Base-by-base conservation (phyloP, 2,329 filamentous ascomycete genomes). In the Volutella citrinella region DNA sequence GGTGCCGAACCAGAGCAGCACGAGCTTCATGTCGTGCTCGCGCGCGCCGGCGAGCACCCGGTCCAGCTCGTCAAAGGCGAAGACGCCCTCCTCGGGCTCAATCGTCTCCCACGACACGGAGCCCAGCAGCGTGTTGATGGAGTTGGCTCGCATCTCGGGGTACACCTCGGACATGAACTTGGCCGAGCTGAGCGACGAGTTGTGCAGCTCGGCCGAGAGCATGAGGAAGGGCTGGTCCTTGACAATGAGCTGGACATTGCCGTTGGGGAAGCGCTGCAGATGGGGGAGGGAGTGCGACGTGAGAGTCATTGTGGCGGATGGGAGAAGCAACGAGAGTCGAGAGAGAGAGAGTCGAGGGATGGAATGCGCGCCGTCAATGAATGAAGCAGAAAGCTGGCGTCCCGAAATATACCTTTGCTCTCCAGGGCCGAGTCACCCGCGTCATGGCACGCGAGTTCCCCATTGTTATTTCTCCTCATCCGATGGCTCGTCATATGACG, bases 1-100 rank as follows among this genome's bases (percentile, higher is more conserved):
- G 6, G 56, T 55, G 7, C 60, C 61, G 20, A 65, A 65, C 61
- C 61, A 65, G 1, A 65, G 54, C 0, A 65, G 45, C 5, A 64
- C 58, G 3, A 65, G 51, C 19, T 57, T 55, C 45, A 65, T 55
- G 6, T 38, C 46, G 18, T 61, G 48, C 18, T 56, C 32, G 4
- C 57, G 49, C 2, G 60, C 60, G 16, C 51, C 57, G 8, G 40
- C 19, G 4, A 64, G 49, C 2, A 63, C 55, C 4, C 43, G 36
- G 21, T 64, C 60, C 3, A 64, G 55, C 32, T 62, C 57, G 5
- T 40, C 19, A 25, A 64, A 64, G 32, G 56, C 44, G 25, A 63
- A 64, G 3, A 52, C 20, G 8, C 58, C 60, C 27, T 64, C 61
- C 1, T 38, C 36, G 0, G 60, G 60, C 38, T 64, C 61, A 8